Conservation (phyloP, 2,329 filamentous ascomycete species). For the Aspergillus pseudoterreus region DNA sequence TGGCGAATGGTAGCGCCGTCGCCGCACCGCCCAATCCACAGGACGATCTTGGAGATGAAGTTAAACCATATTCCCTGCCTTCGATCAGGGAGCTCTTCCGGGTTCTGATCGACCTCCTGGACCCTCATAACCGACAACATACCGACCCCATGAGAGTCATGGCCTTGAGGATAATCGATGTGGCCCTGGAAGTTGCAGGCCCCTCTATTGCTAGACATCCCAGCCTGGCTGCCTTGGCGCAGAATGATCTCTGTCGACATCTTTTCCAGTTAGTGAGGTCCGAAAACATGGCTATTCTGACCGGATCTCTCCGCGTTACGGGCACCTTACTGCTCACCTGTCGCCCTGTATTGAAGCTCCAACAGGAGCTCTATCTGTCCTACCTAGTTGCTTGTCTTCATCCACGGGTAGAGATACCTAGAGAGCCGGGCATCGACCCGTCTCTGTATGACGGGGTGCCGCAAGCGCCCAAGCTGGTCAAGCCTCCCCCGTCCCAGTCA, state of each 20-base stretch:
- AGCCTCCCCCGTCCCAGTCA: slow-evolving; percentile 69
- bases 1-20: slow-evolving; percentile 29
- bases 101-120: slow-evolving; percentile 86
- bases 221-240: slow-evolving; percentile 78
- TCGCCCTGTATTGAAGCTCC: slow-evolving; percentile 82
- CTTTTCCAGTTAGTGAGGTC: slow-evolving; percentile 94
- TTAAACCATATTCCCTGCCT: slow-evolving; percentile 87
- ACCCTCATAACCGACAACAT: slow-evolving; percentile 88
- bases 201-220: slow-evolving; percentile 93
- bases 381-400: slow-evolving; percentile 93
- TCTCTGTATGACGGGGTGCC: slow-evolving; percentile 90
- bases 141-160: slow-evolving; percentile 96
- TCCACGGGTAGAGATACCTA: slow-evolving; percentile 88
- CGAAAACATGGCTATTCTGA: slow-evolving; percentile 91
- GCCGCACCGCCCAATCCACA: slow-evolving; percentile 35
- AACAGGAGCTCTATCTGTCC: slow-evolving; percentile 92
- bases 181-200: slow-evolving; percentile 91
- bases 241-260: slow-evolving; percentile 89
- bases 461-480: slow-evolving; percentile 81
- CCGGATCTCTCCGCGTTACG: slow-evolving; percentile 87
- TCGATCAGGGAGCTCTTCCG: slow-evolving; percentile 93
- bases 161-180: slow-evolving; percentile 94
- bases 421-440: slow-evolving; percentile 85
- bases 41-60: slow-evolving; percentile 49
- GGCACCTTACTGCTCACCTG: slow-evolving; percentile 90